Conservation (phyloP, 345 rosid genomes). For the Pistacia integerrima region DNA sequence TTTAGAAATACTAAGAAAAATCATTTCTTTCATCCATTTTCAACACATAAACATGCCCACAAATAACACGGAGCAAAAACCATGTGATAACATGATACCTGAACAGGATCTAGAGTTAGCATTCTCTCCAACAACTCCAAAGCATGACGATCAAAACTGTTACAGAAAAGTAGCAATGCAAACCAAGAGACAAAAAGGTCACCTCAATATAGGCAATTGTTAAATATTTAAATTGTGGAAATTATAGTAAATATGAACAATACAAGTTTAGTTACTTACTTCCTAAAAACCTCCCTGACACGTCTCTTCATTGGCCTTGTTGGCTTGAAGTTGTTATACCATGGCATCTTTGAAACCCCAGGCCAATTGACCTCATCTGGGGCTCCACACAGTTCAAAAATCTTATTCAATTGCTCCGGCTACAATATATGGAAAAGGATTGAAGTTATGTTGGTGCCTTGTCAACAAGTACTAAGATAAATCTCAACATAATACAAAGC, state of each 20-base stretch:
- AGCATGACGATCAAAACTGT: constrained; percentile 87
- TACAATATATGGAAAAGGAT: constrained; percentile 25
- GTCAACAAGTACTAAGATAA: neutral
- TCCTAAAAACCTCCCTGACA: constrained; percentile 70
- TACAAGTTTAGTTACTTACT: constrained; percentile 49
- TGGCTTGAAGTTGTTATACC: constrained; percentile 78
- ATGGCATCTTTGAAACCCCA: constrained; percentile 73
- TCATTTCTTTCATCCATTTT: no score
- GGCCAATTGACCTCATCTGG: constrained; percentile 81
- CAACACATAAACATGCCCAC: no score
- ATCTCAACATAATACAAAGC: neutral
- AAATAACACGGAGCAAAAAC: neutral
- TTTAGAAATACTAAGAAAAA: no score
- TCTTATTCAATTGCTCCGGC: constrained; percentile 79
- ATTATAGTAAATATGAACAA: neutral
- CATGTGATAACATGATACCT: constrained; percentile 47
- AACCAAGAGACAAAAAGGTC: neutral
- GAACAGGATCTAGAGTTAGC: constrained; percentile 86
- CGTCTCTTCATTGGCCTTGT: constrained; percentile 77
- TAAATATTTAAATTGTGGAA: neutral
- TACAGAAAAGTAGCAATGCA: neutral
- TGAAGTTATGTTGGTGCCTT: constrained; percentile 1
- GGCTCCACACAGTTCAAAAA: constrained; percentile 76
- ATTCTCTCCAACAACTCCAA: constrained; percentile 86
- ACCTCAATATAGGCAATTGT: neutral